A percentile compares a stretch with the other conserved stretches of the same genome.
phyloP scores from a whole-genome alignment of 345 rosid genomes.

The Gossypium raimondii region DNA sequence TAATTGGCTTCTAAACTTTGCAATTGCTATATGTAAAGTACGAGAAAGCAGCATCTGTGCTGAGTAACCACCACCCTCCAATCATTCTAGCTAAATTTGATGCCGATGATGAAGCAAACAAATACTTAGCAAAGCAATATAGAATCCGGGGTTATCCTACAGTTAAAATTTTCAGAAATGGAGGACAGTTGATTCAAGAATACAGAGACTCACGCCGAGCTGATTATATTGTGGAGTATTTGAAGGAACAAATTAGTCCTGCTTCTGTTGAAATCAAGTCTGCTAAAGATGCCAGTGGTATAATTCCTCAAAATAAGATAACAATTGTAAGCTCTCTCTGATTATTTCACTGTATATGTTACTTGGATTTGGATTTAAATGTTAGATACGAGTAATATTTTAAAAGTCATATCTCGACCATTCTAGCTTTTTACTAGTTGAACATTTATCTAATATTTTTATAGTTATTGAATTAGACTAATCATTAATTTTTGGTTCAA shows the following conservation, averaged over 20 bases:
- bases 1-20: background rate
- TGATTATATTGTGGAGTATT: constrained; percentile 66
- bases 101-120: constrained; percentile 72
- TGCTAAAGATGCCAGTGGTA: constrained; percentile 45
- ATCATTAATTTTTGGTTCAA: too few relatives aligned
- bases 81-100: constrained; percentile 80
- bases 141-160: constrained; percentile 84
- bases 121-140: constrained; percentile 47
- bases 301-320: constrained; percentile 60
- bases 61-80: constrained; percentile 62
- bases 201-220: constrained; percentile 96
- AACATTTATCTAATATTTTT: too few relatives aligned
- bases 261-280: constrained; percentile 79
- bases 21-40: constrained; percentile 39
- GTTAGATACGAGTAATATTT: too few relatives aligned
- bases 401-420: too few relatives aligned
- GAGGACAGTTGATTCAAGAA: constrained; percentile 71
- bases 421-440: too few relatives aligned
- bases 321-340: constrained; percentile 46
- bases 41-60: constrained; percentile 83
- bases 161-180: constrained; percentile 72
- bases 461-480: too few relatives aligned
- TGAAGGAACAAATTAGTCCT: constrained; percentile 89
- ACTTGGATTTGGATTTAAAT: too few relatives aligned
- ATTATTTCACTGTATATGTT: too few relatives aligned